Base-by-base conservation (phyloP, 495 filamentous ascomycete species). In the Hyaloscypha hepaticicola region DNA sequence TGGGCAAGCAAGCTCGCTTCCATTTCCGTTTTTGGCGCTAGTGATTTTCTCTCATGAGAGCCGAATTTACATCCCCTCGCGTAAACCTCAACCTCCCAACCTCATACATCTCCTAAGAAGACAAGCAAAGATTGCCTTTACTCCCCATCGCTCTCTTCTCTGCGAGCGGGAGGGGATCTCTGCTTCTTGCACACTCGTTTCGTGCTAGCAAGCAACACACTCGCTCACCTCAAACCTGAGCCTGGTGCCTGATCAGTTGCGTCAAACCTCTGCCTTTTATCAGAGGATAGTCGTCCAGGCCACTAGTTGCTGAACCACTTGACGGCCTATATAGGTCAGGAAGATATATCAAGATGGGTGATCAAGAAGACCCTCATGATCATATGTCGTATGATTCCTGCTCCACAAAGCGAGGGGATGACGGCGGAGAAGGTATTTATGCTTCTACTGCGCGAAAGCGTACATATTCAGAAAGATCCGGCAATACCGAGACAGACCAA, bases 381-480 rank as follows among this genome's bases (percentile, higher is more conserved):
- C 48, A n/a, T n/a, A n/a, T n/a, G n/a, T 51, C 27, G 11, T 6
- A 26, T 19, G 26, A 27, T 11, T 31, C 48, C 33, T 62, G 12
- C 53, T 56, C 4, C 38, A 45, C 19, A 29, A 56, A 29, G 26
- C 26, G 5, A 31, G 58, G n/a, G 14, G n/a, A n/a, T n/a, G n/a
- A 14, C 48, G 12, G 34, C 25, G 31, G 60, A 49, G 60, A 62
- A 62, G 60, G 60, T 62, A 62, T 31, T 62, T 62, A 53, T 62
- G 60, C 60, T 62, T 62, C 60, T 33, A 49, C 60, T n/a, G 6
- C 25, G 60, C 29, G 19, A 9, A 16, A 45, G 38, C 38, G 38
- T 16, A 45, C 38, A 11, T 45, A 16, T 27, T 34, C 60, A 52
- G 26, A 52, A 53, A 41, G 34, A 51, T 45, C 19, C 38, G 38